Percentiles rank a stretch among this genome's conserved stretches.
Conservation (phyloP, 2,329 filamentous ascomycete genomes). For the Phoma sp. region DNA sequence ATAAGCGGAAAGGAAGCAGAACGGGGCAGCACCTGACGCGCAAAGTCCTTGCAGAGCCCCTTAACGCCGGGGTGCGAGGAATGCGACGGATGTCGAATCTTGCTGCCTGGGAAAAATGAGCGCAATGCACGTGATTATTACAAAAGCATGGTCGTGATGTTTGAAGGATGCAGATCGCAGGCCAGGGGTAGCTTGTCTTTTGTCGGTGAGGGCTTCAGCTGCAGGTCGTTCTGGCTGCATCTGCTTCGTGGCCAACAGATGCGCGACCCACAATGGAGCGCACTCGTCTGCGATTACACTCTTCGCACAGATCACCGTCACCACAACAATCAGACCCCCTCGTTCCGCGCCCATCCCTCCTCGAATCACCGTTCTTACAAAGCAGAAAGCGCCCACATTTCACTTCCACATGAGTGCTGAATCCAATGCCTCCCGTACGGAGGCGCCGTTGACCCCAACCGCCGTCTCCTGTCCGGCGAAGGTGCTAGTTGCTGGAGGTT, state of each 20-base stretch:
- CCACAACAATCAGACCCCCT: constrained; percentile 19
- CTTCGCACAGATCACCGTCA: constrained; percentile 22
- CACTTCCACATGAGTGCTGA: constrained; percentile 23
- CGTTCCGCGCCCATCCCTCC: constrained; percentile 25
- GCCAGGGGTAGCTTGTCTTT: constrained; percentile 8
- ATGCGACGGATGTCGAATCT: constrained; percentile 6
- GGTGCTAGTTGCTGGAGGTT: constrained; percentile 92
- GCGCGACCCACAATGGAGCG: constrained; percentile 25
- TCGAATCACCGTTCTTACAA: constrained; percentile 20
- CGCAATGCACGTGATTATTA: constrained; percentile 16
- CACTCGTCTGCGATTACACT: constrained; percentile 21
- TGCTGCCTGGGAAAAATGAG: constrained; percentile 12
- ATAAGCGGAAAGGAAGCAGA: constrained; percentile 20
- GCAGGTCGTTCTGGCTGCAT: constrained; percentile 10
- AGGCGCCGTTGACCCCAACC: constrained; percentile 27
- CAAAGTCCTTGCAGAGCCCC: constrained; percentile 23
- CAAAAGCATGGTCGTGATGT: constrained; percentile 8
- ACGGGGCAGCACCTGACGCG: constrained; percentile 23
- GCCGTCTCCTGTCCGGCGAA: constrained; percentile 90
- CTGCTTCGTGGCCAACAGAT: constrained; percentile 13
- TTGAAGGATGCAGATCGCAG: constrained; percentile 7
- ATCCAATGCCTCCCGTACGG: constrained; percentile 17
- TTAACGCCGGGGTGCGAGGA: constrained; percentile 3
- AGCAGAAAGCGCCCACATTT: constrained; percentile 16
- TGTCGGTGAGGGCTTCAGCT: constrained; percentile 14